Evolutionary conservation across 139 green algal species (phyloP).

Genomic region (Chlamydomonas sp.): DNA sequence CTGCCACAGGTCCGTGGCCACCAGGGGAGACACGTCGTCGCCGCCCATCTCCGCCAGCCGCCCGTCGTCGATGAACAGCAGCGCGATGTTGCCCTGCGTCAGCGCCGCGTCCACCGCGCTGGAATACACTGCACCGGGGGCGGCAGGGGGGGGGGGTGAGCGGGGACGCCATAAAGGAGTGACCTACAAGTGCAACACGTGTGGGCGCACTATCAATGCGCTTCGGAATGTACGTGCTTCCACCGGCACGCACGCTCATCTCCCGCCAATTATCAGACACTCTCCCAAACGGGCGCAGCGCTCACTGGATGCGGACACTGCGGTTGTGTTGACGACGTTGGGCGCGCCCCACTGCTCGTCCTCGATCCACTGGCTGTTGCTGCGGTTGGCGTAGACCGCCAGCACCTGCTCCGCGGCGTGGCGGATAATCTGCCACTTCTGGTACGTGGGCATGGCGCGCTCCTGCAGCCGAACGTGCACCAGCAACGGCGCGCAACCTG

Average conservation of each 20-base stretch:
- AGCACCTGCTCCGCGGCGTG: slow-evolving; percentile 37
- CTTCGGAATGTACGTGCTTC: too few species aligned
- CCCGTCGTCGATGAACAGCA: slow-evolving; percentile 56
- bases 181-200: too few species aligned
- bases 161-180: background rate
- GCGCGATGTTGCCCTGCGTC: slow-evolving; percentile 36
- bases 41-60: slow-evolving; percentile 38
- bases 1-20: slow-evolving; percentile 51
- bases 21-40: slow-evolving; percentile 35
- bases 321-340: slow-evolving; percentile 37
- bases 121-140: slow-evolving; percentile 38
- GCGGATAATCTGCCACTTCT: slow-evolving; percentile 41
- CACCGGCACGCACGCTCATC: background rate
- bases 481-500: too few species aligned
- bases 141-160: background rate
- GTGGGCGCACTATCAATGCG: too few species aligned
- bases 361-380: slow-evolving; percentile 46
- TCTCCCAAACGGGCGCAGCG: background rate
- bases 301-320: slow-evolving; percentile 22
- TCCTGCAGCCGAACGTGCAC: background rate
- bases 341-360: slow-evolving; percentile 37
- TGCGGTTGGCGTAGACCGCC: slow-evolving; percentile 53
- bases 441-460: slow-evolving; percentile 26
- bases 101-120: slow-evolving; percentile 38
- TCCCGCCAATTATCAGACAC: background rate